These are phyloP conservation scores for Cajanus cajan DNA, from an alignment of 306 rosid genomes.

Conservation along the genomic window DNA sequence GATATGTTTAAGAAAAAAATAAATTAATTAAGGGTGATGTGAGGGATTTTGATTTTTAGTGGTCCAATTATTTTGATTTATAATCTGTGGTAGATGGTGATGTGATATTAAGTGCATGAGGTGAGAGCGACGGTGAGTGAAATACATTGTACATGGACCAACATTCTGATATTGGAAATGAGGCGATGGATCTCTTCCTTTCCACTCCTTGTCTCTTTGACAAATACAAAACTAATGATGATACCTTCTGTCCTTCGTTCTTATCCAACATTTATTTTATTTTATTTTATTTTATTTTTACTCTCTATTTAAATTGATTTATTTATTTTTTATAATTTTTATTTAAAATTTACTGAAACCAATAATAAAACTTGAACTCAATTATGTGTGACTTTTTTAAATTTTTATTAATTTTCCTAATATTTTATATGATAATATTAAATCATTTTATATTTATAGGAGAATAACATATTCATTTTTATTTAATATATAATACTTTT, in stretches of 20 bases:
- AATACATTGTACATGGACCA: slow-evolving; percentile 34
- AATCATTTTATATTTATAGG: too few species aligned
- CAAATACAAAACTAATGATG: background rate
- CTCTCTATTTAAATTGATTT: background rate
- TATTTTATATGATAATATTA: too few species aligned
- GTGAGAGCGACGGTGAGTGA: background rate
- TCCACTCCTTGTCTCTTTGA: background rate
- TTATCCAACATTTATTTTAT: background rate
- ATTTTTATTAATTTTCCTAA: too few species aligned
- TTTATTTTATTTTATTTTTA: background rate
- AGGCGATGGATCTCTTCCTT: slow-evolving; percentile 17
- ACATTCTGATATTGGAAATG: background rate
- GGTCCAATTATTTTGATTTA: background rate
- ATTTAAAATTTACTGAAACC: too few species aligned
- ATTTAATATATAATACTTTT: too few species aligned
- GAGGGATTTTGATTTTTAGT: background rate
- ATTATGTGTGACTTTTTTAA: too few species aligned
- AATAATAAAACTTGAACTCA: too few species aligned
- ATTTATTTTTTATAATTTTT: too few species aligned
- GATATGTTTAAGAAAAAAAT: too few species aligned
- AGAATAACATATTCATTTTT: too few species aligned
- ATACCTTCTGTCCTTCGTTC: too few species aligned
- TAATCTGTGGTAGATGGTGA: background rate
- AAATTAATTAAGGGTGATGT: too few species aligned
- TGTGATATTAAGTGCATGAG: slow-evolving; percentile 8